Conservation (phyloP, 148 eudicot species). For the Bassia scoparia region DNA sequence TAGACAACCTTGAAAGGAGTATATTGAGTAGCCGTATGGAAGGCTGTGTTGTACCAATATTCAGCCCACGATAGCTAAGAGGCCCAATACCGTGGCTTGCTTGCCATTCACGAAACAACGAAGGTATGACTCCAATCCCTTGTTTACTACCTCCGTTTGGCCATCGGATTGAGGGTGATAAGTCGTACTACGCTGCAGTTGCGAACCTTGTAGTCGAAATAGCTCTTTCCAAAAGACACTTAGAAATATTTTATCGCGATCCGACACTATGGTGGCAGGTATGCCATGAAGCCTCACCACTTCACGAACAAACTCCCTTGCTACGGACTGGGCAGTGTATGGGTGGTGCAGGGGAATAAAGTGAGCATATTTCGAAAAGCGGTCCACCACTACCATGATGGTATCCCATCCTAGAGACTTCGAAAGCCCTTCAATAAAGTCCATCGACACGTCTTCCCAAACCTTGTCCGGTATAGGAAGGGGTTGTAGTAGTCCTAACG, state of each 20-base stretch:
- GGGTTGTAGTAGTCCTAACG: not conserved
- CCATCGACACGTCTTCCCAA: not conserved
- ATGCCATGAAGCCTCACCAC: not conserved
- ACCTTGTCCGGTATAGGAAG: not conserved
- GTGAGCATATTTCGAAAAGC: not conserved
- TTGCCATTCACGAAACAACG: not conserved
- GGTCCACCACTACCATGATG: not conserved
- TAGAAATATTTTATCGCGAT: not conserved
- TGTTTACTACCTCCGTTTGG: not conserved
- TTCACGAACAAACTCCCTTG: not conserved
- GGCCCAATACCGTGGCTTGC: not conserved
- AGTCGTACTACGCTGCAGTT: not conserved
- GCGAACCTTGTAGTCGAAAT: not conserved
- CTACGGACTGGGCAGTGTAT: not conserved
- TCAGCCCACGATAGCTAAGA: not conserved
- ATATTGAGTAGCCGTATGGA: not conserved
- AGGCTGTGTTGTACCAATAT: not conserved
- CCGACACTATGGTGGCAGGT: no score
- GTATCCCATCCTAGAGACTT: not conserved
- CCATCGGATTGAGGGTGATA: not conserved
- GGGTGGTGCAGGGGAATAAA: not conserved
- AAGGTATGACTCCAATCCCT: not conserved
- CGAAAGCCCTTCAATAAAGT: not conserved
- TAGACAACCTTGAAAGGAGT: not conserved
- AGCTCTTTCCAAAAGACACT: not conserved